These are phyloP conservation scores for Dothideomycetes sp. DNA, from an alignment of 2,329 filamentous ascomycete species.

Conservation along the genomic window DNA sequence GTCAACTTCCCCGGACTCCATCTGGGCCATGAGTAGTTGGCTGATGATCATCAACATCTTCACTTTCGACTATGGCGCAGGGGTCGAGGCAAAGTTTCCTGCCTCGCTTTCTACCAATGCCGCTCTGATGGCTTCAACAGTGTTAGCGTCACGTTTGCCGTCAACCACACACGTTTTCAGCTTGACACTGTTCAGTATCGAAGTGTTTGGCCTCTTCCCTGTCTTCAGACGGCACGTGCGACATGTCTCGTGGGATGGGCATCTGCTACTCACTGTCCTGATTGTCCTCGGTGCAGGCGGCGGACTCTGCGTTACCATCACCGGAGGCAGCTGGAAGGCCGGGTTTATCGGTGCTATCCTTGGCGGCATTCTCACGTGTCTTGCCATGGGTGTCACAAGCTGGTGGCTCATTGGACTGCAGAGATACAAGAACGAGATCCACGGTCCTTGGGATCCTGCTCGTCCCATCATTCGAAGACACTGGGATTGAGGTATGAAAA, in stretches of 20 bases:
- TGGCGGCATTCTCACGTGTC: slow-evolving; percentile 61
- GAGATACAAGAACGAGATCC: slow-evolving; percentile 98
- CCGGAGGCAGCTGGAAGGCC: slow-evolving; percentile 45
- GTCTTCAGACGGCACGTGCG: slow-evolving; percentile 86
- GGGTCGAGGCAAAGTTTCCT: slow-evolving; percentile 53
- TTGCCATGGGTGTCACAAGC: slow-evolving; percentile 86
- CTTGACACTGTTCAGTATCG: slow-evolving; percentile 89
- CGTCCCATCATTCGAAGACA: slow-evolving; percentile 73
- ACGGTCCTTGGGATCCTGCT: slow-evolving; percentile 94
- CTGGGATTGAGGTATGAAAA: slow-evolving; percentile 33
- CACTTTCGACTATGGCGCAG: slow-evolving; percentile 90
- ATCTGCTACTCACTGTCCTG: slow-evolving; percentile 64
- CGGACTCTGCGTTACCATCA: slow-evolving; percentile 58
- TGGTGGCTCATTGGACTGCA: slow-evolving; percentile 98
- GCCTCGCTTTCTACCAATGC: slow-evolving; percentile 85
- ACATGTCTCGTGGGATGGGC: slow-evolving; percentile 71
- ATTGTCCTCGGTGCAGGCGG: slow-evolving; percentile 73
- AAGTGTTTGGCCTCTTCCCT: slow-evolving; percentile 96
- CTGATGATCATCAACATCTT: slow-evolving; percentile 92
- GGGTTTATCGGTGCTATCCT: slow-evolving; percentile 65
- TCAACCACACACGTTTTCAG: slow-evolving; percentile 92
- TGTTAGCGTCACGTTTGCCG: slow-evolving; percentile 79
- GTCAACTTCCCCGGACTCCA: slow-evolving; percentile 86
- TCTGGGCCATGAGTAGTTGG: slow-evolving; percentile 95
- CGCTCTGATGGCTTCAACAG: slow-evolving; percentile 90